phyloP scores from a whole-genome alignment of 352 stramenopile genomes.

The Thalassiosira tumida region DNA sequence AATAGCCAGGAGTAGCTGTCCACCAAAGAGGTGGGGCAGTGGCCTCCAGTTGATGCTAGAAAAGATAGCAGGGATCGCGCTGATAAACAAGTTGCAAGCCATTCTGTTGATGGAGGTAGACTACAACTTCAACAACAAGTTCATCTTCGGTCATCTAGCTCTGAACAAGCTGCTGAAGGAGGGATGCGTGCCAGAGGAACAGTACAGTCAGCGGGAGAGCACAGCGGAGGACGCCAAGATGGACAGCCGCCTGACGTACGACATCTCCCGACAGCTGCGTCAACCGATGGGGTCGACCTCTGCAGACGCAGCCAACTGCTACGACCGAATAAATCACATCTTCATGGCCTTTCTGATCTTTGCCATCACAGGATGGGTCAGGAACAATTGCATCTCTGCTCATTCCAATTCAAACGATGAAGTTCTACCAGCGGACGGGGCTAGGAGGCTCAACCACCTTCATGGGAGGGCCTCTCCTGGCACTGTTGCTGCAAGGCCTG shows the following conservation, averaged over 20 bases:
- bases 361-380: neutral
- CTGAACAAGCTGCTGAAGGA: conserved; percentile 8
- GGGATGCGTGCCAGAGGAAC: conserved; percentile 20
- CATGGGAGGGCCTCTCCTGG: conserved; percentile 9
- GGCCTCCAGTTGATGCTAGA: conserved; percentile 53
- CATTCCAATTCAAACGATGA: conserved; percentile 48
- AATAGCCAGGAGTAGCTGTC: neutral
- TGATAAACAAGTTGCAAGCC: conserved; percentile 40
- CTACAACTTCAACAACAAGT: conserved; percentile 49
- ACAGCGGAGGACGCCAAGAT: conserved; percentile 16
- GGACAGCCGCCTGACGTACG: neutral
- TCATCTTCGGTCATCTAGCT: conserved; percentile 6
- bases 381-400: conserved; percentile 20
- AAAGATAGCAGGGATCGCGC: conserved; percentile 39
- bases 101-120: conserved; percentile 56
- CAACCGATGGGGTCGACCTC: conserved; percentile 24
- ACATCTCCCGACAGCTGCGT: conserved; percentile 34
- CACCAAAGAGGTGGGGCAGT: neutral
- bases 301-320: conserved; percentile 58
- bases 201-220: conserved; percentile 26
- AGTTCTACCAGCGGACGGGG: conserved; percentile 51
- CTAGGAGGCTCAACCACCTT: conserved; percentile 27
- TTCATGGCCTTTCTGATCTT: conserved; percentile 37
- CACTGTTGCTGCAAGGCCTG: conserved; percentile 2
- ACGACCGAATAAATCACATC: conserved; percentile 56